phyloP scores from a whole-genome alignment of 108 stramenopile species.

The Conticribra guillardii region DNA sequence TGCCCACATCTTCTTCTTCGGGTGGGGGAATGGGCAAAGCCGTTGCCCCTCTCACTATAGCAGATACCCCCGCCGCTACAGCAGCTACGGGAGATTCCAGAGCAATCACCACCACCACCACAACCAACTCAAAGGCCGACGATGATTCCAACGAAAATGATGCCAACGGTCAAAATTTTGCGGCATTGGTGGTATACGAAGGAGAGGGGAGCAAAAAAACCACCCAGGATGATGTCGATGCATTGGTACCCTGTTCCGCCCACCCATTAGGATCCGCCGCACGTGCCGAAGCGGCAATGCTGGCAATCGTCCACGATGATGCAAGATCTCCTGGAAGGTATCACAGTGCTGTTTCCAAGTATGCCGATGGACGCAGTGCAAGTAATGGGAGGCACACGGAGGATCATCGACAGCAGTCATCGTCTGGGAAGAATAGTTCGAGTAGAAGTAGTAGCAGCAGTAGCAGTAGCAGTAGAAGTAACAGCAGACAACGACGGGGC shows the following conservation, averaged over 20 bases:
- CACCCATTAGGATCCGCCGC: not conserved
- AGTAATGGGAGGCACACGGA: not conserved
- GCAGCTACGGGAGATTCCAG: too few species aligned
- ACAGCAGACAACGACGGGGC: too few species aligned
- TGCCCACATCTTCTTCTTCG: too few species aligned
- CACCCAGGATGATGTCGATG: not conserved
- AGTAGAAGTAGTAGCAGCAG: too few species aligned
- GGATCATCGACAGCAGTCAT: not conserved
- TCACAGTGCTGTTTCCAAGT: conserved; percentile 16
- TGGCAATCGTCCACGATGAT: not conserved
- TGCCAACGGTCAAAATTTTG: too few species aligned
- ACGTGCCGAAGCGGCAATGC: conserved; percentile 1
- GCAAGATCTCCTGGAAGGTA: not conserved
- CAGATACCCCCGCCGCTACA: too few species aligned
- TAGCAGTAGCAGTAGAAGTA: too few species aligned
- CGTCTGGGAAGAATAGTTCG: not conserved
- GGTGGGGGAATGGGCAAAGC: too few species aligned
- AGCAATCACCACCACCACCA: too few species aligned
- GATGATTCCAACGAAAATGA: too few species aligned
- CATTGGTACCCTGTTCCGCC: not conserved
- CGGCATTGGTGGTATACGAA: not conserved
- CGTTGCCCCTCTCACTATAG: too few species aligned
- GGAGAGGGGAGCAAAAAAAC: not conserved
- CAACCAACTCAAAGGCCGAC: too few species aligned
- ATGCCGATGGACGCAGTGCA: not conserved